A percentile compares a stretch with the other conserved stretches of the same genome.
phyloP scores from a whole-genome alignment of 140 eudicot species.

The Senecio squalidus region DNA sequence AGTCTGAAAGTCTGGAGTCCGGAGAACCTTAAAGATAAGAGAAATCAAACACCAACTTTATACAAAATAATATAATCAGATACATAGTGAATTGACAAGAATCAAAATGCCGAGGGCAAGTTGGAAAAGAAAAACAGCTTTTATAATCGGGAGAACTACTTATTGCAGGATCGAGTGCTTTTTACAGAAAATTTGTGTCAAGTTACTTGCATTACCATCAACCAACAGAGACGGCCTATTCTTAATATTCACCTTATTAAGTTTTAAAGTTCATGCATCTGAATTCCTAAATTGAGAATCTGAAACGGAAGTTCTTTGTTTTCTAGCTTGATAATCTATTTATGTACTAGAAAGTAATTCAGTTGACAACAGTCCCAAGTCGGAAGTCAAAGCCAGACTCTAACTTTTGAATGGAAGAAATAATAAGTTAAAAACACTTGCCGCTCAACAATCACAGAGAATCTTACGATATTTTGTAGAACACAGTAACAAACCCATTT shows the following conservation, averaged over 20 bases:
- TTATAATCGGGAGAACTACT: neutral
- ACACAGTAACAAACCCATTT: no score
- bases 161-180: neutral
- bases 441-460: neutral
- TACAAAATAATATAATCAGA: neutral
- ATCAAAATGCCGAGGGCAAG: no score
- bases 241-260: neutral
- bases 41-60: neutral
- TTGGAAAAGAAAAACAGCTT: neutral
- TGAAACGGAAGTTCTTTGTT: neutral
- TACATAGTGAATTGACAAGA: neutral
- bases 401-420: neutral
- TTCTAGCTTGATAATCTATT: neutral
- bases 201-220: neutral
- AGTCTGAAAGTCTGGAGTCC: conserved; percentile 63
- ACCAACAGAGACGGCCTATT: neutral
- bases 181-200: neutral
- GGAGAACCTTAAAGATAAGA: conserved; percentile 55
- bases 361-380: neutral
- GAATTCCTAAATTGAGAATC: neutral
- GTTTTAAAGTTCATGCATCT: neutral
- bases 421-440: neutral
- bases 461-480: neutral
- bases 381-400: neutral
- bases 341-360: neutral